A percentile compares a stretch with the other conserved stretches of the same genome.
These are phyloP conservation scores for Clarireedia paspali DNA, from an alignment of 2,329 filamentous ascomycete genomes.

Conservation along the genomic window DNA sequence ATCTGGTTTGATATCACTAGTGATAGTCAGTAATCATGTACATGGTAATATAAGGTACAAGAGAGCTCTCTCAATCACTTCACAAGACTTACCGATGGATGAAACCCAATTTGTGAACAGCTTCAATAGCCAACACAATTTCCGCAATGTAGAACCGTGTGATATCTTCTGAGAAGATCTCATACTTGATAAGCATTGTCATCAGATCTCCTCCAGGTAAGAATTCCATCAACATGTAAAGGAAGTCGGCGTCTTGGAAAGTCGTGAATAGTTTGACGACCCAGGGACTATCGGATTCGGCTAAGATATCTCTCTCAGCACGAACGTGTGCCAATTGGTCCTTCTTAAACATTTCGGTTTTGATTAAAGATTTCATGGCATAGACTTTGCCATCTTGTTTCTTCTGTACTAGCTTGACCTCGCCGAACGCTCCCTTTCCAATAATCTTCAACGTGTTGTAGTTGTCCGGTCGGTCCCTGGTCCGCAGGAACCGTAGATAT, in stretches of 20 bases:
- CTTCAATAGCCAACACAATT: conserved; percentile 95
- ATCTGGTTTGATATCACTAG: conserved; percentile 96
- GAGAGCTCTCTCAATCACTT: background rate
- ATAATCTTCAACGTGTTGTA: conserved; percentile 97
- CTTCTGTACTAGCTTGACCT: conserved; percentile 95
- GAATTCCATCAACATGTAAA: conserved; percentile 99
- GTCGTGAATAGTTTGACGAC: conserved; percentile 97
- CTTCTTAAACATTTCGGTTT: conserved; percentile 99
- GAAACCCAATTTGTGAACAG: conserved; percentile 95
- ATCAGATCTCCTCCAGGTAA: conserved; percentile 95
- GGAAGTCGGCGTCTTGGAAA: conserved; percentile 91
- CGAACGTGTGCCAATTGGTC: conserved; percentile 96
- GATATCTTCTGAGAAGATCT: conserved; percentile 98
- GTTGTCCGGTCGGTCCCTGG: conserved; percentile 87
- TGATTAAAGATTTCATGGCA: conserved; percentile 95
- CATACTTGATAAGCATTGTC: conserved; percentile 99
- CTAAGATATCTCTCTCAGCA: conserved; percentile 93
- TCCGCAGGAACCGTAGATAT: conserved; percentile 88
- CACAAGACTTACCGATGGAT: conserved; percentile 74
- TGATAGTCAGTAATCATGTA: conserved; percentile 7
- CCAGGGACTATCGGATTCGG: conserved; percentile 99
- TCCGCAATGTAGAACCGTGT: conserved; percentile 99
- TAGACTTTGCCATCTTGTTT: conserved; percentile 96
- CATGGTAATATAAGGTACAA: background rate
- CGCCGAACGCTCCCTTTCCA: conserved; percentile 96